These are phyloP conservation scores for Combretum micranthum DNA, from an alignment of 345 rosid genomes.

Conservation along the genomic window DNA sequence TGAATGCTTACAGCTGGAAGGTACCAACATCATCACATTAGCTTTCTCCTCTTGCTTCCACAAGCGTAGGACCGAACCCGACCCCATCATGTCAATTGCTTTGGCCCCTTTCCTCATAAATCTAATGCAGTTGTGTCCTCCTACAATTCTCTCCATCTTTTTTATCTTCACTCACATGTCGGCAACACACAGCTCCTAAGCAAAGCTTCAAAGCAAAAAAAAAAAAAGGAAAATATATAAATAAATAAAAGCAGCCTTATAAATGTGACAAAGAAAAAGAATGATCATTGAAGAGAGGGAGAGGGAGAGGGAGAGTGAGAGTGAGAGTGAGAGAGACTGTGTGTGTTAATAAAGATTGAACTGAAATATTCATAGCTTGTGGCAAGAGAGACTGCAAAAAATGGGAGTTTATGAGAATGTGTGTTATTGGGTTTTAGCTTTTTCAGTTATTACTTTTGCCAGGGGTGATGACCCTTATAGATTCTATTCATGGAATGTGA, in stretches of 20 bases:
- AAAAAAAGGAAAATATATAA: not conserved
- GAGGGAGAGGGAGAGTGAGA: too few species aligned
- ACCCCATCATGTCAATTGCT: too few species aligned
- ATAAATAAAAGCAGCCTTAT: not conserved
- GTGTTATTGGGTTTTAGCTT: constrained; percentile 11
- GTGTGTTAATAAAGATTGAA: not conserved
- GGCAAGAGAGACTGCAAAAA: constrained; percentile 4
- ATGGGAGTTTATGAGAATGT: constrained; percentile 19
- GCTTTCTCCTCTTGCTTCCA: too few species aligned
- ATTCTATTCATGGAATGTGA: constrained; percentile 57
- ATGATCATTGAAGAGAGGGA: not conserved
- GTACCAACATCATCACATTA: too few species aligned
- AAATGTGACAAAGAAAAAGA: constrained; percentile 13
- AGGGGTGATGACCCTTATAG: constrained; percentile 62
- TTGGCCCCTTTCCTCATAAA: not conserved
- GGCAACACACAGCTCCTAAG: not conserved
- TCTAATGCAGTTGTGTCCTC: not conserved
- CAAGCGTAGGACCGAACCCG: too few species aligned
- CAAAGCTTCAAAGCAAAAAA: constrained; percentile 14
- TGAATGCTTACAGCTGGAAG: not conserved
- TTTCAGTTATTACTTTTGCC: constrained; percentile 15
- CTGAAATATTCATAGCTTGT: constrained; percentile 1
- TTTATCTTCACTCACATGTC: too few species aligned
- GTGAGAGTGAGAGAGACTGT: too few species aligned
- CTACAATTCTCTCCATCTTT: too few species aligned